Evolutionary conservation across 805 yeast genomes (phyloP), one percentile per base, ranked within the genome.

Genomic region (Spathaspora hagerdaliae): DNA sequence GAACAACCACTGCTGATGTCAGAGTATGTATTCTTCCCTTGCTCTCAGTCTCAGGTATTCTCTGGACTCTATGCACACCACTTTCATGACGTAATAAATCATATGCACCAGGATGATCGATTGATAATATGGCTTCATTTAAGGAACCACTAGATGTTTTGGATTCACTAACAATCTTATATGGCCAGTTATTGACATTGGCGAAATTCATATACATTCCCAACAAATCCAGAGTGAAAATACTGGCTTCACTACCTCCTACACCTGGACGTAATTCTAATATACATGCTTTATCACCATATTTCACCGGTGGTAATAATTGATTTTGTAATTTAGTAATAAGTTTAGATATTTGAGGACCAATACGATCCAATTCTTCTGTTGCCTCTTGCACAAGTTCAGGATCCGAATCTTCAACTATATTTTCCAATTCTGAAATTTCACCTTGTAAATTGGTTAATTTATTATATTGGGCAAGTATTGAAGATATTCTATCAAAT

Each of bases 21-120:
- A 97, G 89, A 0, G 99, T 94, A 60, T 94, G 99, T 3, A 89
- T 85, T 41, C 99, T 72, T 6, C 98, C 98, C 62, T 92, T 91
- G 3, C 87, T 78, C 61, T 94, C 99, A 0, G 99, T 94, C 19
- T 81, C 85, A 0, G 99, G 99, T 7, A 92, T 81, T 48, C 99
- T 69, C 62, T 94, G 99, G 1, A 94, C 99, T 37, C 99, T 71
- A 63, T 94, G 99, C 7, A 94, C 96, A 4, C 99, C 99, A 27
- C 96, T 89, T 61, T 94, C 99, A 56, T 79, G 83, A 50, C 92
- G 75, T 39, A 94, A 63, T 36, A 74, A 59, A 51, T 83, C 83
- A 59, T 84, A 94, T 0, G 96, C 75, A 0, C 96, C 96, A 0
- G 85, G 83, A 49, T 81, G 81, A 51, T 85, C 85, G 8, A 94